Evolutionary conservation across 2,329 filamentous ascomycete genomes (phyloP), one percentile per base, ranked within the genome.

Genomic region (Botrytis deweyae): DNA sequence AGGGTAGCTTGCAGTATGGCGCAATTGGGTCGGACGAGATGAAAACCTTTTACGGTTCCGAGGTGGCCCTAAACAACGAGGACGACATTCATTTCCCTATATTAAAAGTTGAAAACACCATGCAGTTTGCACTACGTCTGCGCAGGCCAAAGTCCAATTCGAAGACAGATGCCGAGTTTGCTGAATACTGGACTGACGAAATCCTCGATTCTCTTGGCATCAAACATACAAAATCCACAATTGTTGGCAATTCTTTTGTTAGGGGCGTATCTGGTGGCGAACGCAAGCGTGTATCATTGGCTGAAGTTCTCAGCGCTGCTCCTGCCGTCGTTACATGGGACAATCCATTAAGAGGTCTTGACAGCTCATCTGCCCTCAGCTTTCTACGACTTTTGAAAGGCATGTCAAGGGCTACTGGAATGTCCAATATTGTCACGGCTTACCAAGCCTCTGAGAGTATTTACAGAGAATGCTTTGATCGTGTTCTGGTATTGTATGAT

Each of bases 301-400:
- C 88, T 1, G 89, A 90, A 75, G 76, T 76, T 9, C 64, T 81
- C 36, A 78, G 79, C 4, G 79, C 80, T 10, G 74, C 77, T 38
- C 78, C 72, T 58, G 78, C 76, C 59, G 85, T 93, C 1, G 88
- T 87, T 65, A 91, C 87, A 80, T 92, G 89, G 89, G 90, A 92
- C 75, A 92, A 92, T 80, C 87, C 85, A 18, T 92, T 90, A 0
- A 83, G 90, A 73, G 90, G 90, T 69, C 83, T 92, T 1, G 90
- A 92, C 78, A 89, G 90, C 1, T 90, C 87, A 77, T 91, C 88
- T 8, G 90, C 89, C 94, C 76, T 85, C 94, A 44, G 90, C 69
- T 91, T 86, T 78, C 84, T 86, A 44, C 88, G 88, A 76, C 86
- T 88, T 2, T 81, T 92, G 29, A 84, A 90, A 14, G 86, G 88